A percentile compares a stretch with the other conserved stretches of the same genome.
Conservation (phyloP, 2,329 filamentous ascomycete species). For the Fusarium pininemorale region DNA sequence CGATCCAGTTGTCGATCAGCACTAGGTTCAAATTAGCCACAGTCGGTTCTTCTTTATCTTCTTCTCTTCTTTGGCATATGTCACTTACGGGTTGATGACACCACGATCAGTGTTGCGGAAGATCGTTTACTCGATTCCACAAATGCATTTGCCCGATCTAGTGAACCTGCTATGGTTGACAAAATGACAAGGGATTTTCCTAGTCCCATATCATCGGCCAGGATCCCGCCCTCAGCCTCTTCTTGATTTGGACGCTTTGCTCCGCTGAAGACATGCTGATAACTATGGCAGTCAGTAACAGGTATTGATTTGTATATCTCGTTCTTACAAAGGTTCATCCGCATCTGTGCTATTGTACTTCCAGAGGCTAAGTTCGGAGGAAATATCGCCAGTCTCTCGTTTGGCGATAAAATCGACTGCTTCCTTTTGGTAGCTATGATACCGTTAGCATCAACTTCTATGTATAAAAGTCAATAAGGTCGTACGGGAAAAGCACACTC, state of each 20-base stretch:
- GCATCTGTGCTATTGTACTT: not conserved
- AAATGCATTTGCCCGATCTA: not conserved
- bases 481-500: not conserved
- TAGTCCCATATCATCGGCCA: not conserved
- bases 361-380: not conserved
- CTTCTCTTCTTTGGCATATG: not conserved
- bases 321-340: not conserved
- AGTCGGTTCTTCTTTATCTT: too few species aligned
- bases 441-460: not conserved
- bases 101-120: rapidly evolving
- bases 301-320: rapidly evolving
- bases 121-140: not conserved
- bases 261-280: not conserved
- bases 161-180: not conserved
- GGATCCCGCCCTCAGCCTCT: not conserved
- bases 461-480: rapidly evolving
- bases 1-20: not conserved
- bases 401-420: not conserved
- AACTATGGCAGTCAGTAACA: rapidly evolving
- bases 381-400: not conserved
- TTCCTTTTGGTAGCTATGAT: not conserved
- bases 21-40: rapidly evolving
- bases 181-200: not conserved
- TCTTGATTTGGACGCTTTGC: not conserved
- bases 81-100: not conserved